Percentiles rank a stretch among this genome's conserved stretches.
These are phyloP conservation scores for Aureobasidium melanogenum DNA, from an alignment of 2,329 filamentous ascomycete species.

Conservation along the genomic window DNA sequence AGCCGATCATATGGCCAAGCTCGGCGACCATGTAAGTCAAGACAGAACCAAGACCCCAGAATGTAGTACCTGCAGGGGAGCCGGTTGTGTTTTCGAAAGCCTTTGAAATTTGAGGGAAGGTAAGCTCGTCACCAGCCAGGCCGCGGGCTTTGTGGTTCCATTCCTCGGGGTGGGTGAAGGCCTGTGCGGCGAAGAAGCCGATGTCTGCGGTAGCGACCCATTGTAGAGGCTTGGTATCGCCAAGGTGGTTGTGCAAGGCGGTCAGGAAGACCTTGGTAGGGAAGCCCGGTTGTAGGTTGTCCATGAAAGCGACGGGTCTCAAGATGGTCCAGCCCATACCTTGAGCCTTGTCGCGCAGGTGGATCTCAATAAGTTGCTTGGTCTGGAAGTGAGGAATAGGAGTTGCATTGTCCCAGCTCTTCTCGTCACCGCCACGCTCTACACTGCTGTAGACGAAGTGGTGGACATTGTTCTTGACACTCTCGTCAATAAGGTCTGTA, in stretches of 20 bases:
- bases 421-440: conserved; percentile 51
- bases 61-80: conserved; percentile 35
- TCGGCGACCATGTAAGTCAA: conserved; percentile 36
- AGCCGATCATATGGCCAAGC: conserved; percentile 28
- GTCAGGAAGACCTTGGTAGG: conserved; percentile 43
- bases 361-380: conserved; percentile 54
- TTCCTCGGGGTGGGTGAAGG: conserved; percentile 37
- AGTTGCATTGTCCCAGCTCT: conserved; percentile 46
- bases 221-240: conserved; percentile 26
- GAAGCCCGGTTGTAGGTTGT: conserved; percentile 46
- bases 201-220: conserved; percentile 41
- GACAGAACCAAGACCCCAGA: conserved; percentile 32
- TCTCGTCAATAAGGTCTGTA: conserved; percentile 49
- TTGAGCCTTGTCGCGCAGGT: conserved; percentile 42
- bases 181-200: conserved; percentile 41
- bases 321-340: conserved; percentile 54
- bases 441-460: conserved; percentile 58
- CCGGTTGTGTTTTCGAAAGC: conserved; percentile 41
- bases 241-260: conserved; percentile 31
- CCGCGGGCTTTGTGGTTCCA: conserved; percentile 40
- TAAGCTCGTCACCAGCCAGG: conserved; percentile 47
- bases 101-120: conserved; percentile 36
- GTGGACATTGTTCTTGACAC: conserved; percentile 46
- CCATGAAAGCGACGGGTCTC: conserved; percentile 55
- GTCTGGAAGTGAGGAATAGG: conserved; percentile 47